Evolutionary conservation across 352 stramenopile genomes (phyloP), one percentile per base, ranked within the genome.

Genomic region (Pythium aquatile): DNA sequence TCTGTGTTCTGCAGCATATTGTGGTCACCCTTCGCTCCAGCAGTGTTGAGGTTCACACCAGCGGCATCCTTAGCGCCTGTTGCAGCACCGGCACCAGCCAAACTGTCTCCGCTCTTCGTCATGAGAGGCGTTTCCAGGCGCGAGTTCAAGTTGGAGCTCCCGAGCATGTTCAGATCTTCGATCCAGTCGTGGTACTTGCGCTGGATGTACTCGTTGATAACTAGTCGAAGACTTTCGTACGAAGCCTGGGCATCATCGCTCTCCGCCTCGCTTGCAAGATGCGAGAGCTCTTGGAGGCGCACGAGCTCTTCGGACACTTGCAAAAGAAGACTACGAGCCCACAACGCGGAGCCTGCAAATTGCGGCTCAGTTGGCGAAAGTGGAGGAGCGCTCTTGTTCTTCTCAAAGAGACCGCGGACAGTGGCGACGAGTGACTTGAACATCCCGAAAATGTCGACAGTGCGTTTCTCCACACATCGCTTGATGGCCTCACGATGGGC

Each of bases 381-480:
- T 24, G 92, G 78, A 7, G 94, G 96, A 16, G 77, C 65, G 9
- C 83, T 65, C 32, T 97, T 90, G 60, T 96, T 92, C 66, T 97
- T 96, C 57, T 98, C 95, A 73, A 98, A 98, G 40, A 94, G 55
- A 33, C 97, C 95, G 26, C 78, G 77, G 26, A 97, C 80, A 2
- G 85, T 89, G 3, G 81, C 80, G 42, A 94, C 81, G 28, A 83
- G 78, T 16, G 75, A 53, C 57, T 94, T 96, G 70, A 97, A 97
- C 76, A 97, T 93, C 6, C 69, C 74, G 58, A 95, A 96, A n/a
- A 97, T 90, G n/a, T 98, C 94, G 49, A 93, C 86, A 1, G 86
- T 89, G 11, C 93, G 96, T 69, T 98, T 98, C 59, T 98, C 91
- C 3, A 98, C 83, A 59, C 91, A 98, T 13, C 91, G 85, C 60